Evolutionary conservation across 2,329 filamentous ascomycete genomes (phyloP).

Genomic region (Talaromyces amestolkiae): DNA sequence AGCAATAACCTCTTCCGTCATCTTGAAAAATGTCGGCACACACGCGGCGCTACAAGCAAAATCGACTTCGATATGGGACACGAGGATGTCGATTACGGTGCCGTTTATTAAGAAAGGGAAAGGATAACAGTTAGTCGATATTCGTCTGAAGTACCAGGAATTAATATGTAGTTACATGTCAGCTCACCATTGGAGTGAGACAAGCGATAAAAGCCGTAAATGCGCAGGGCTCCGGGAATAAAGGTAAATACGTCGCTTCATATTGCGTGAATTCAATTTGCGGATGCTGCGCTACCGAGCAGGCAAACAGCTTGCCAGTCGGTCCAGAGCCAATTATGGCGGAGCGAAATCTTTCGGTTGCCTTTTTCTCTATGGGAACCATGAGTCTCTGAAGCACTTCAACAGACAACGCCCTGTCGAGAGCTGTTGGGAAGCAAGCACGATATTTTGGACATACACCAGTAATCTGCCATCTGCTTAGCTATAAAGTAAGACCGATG

Average conservation of each 20-base stretch:
- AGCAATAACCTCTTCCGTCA: not conserved
- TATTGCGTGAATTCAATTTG: constrained; percentile 15
- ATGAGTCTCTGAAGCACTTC: not conserved
- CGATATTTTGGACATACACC: not conserved
- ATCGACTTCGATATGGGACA: constrained; percentile 12
- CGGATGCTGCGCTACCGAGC: constrained; percentile 9
- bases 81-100: constrained; percentile 9
- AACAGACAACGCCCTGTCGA: not conserved
- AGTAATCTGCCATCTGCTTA: not conserved
- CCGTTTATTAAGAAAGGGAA: not conserved
- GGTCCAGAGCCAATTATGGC: constrained; percentile 13
- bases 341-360: constrained; percentile 10
- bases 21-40: constrained; percentile 3
- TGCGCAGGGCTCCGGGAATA: constrained; percentile 2
- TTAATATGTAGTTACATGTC: not conserved
- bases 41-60: constrained; percentile 11
- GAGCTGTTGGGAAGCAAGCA: not conserved
- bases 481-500: not conserved
- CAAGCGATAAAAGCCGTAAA: constrained; percentile 4
- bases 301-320: constrained; percentile 15
- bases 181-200: constrained; percentile 2
- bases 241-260: constrained; percentile 9
- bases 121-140: too few relatives aligned
- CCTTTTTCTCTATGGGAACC: not conserved
- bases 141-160: not conserved